phyloP scores from a whole-genome alignment of 2,329 filamentous ascomycete genomes.

The Trichocomaceae sp. region DNA sequence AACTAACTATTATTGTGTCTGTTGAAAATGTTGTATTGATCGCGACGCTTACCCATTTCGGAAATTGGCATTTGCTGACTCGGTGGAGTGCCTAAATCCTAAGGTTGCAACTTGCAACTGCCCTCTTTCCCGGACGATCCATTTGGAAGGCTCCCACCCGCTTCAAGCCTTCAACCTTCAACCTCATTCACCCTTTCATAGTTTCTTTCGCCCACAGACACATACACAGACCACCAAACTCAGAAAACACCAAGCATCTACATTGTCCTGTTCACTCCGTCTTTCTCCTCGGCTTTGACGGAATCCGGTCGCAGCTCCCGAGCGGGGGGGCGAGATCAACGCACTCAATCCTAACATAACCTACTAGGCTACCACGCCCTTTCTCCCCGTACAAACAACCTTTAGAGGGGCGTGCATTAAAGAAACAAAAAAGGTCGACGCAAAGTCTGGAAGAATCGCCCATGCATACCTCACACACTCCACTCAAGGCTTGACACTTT shows the following conservation, averaged over 20 bases:
- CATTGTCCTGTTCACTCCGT: not conserved
- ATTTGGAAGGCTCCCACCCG: not conserved
- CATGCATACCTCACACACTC: constrained; percentile 13
- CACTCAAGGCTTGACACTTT: constrained; percentile 13
- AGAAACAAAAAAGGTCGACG: constrained; percentile 6
- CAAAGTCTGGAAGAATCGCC: not conserved
- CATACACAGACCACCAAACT: not conserved
- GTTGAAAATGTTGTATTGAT: not conserved
- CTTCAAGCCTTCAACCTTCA: not conserved
- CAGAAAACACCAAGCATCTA: not conserved
- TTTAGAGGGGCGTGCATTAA: not conserved
- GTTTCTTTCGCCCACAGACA: not conserved
- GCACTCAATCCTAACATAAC: not conserved
- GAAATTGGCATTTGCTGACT: not conserved
- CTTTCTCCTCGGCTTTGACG: not conserved
- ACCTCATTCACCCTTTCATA: not conserved
- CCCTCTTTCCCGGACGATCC: not conserved
- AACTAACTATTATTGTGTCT: no score
- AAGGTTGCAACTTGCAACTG: constrained; percentile 5
- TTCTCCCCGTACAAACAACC: not conserved
- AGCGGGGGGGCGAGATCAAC: constrained; percentile 6
- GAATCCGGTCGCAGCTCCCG: constrained; percentile 8
- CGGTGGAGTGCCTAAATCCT: constrained; percentile 7
- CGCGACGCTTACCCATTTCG: not conserved
- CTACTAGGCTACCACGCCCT: not conserved